Percentiles rank a stretch among this genome's conserved stretches.
These are phyloP conservation scores for Fusarium torreyae DNA, from an alignment of 2,329 filamentous ascomycete species.

Conservation along the genomic window DNA sequence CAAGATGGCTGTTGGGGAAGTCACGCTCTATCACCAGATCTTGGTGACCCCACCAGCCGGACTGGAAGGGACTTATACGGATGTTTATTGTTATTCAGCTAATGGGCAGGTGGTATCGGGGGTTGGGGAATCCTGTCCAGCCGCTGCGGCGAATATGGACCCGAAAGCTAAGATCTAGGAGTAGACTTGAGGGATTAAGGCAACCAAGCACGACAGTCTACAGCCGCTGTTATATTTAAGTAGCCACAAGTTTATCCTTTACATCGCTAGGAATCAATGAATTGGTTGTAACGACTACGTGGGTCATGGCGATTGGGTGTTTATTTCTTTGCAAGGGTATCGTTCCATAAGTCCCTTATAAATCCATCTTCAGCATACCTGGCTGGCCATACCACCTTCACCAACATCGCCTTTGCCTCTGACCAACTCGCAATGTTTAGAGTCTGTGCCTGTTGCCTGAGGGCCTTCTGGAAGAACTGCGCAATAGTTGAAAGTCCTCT, in stretches of 20 bases:
- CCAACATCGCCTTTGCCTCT: background rate
- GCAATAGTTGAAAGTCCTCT: background rate
- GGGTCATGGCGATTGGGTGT: too few relatives aligned
- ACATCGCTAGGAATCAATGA: too few relatives aligned
- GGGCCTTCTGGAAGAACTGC: background rate
- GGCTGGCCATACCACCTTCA: slow-evolving; percentile 1
- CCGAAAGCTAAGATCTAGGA: slow-evolving; percentile 11
- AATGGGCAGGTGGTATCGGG: slow-evolving; percentile 20
- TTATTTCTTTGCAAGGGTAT: background rate
- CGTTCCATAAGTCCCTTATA: slow-evolving; percentile 19
- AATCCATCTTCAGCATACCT: background rate
- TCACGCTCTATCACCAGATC: slow-evolving; percentile 26
- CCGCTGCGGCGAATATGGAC: slow-evolving; percentile 20
- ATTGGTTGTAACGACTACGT: too few relatives aligned
- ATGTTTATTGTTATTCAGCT: slow-evolving; percentile 25
- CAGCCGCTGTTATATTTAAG: too few relatives aligned
- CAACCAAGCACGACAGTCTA: too few relatives aligned
- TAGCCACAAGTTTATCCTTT: too few relatives aligned
- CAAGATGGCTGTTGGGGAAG: slow-evolving; percentile 15
- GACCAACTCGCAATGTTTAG: slow-evolving; percentile 2
- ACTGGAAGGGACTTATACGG: slow-evolving; percentile 12
- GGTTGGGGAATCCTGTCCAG: slow-evolving; percentile 5
- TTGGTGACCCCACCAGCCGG: slow-evolving; percentile 1
- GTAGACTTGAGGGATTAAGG: background rate
- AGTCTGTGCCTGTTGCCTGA: background rate